These are phyloP conservation scores for Auxenochlorella pyrenoidosa DNA, from an alignment of 139 green algal genomes.

Conservation along the genomic window DNA sequence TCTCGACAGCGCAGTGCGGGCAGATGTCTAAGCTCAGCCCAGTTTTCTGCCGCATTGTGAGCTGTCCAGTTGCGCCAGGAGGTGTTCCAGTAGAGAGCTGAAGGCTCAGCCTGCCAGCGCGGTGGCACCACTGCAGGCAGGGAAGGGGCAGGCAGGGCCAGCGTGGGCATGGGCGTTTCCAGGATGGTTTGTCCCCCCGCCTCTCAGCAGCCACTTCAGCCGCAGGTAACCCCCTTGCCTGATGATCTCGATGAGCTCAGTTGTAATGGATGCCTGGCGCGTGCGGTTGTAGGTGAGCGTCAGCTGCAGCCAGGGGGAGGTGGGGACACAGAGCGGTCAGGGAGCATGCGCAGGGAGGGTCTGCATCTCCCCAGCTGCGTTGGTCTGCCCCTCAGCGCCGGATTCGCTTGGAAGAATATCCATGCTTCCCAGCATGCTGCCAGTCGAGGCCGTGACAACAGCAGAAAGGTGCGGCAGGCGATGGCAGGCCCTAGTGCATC, in stretches of 20 bases:
- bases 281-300: conserved; percentile 97
- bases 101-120: neutral
- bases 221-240: neutral
- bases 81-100: too few species aligned
- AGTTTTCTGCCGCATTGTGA: too few species aligned
- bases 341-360: neutral
- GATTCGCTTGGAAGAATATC: too few species aligned
- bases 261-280: conserved; percentile 91
- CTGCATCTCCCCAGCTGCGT: too few species aligned
- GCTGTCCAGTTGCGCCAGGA: too few species aligned
- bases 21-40: too few species aligned
- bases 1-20: too few species aligned
- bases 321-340: neutral
- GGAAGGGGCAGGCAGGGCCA: neutral
- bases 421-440: neutral
- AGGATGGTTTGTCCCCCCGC: neutral
- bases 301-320: conserved; percentile 54
- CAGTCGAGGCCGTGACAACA: too few species aligned
- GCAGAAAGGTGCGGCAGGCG: neutral
- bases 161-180: too few species aligned
- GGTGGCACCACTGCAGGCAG: conserved; percentile 4
- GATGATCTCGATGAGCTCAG: conserved; percentile 99
- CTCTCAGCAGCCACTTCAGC: neutral
- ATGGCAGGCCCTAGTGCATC: too few species aligned
- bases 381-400: too few species aligned